Conservation (phyloP, 768 basidiomycete genomes). For the Suillus decipiens region DNA sequence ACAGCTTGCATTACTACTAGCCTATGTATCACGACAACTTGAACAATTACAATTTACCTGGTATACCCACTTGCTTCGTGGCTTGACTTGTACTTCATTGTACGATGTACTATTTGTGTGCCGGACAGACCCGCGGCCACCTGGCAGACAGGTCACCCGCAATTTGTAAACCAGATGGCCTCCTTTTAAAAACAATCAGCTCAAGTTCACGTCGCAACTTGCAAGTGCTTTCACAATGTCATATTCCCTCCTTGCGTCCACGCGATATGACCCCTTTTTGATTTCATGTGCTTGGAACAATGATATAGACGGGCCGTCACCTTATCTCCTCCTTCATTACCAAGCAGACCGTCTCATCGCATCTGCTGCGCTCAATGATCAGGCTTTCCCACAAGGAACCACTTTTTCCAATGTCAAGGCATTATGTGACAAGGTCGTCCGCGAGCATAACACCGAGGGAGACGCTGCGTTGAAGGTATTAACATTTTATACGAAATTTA, state of each 20-base stretch:
- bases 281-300: constrained; percentile 57
- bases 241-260: constrained; percentile 50
- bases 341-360: constrained; percentile 61
- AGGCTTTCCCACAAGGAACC: constrained; percentile 41
- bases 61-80: no score
- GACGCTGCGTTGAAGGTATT: constrained; percentile 27
- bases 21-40: no score
- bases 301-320: constrained; percentile 50
- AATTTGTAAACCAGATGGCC: no score
- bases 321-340: constrained; percentile 60
- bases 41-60: no score
- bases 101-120: no score
- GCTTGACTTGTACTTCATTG: no score
- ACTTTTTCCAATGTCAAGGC: constrained; percentile 42
- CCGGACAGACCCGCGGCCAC: no score
- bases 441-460: constrained; percentile 17
- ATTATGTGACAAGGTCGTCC: constrained; percentile 49
- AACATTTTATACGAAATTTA: neutral
- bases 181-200: no score
- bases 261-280: constrained; percentile 59
- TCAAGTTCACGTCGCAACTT: no score
- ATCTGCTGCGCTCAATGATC: constrained; percentile 52
- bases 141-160: no score
- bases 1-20: no score
- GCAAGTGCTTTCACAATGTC: constrained; percentile 15